Percentiles rank a stretch among this genome's conserved stretches.
Evolutionary conservation across 257 asterid genomes (phyloP).

Genomic region (Nyctanthes arbortristis): DNA sequence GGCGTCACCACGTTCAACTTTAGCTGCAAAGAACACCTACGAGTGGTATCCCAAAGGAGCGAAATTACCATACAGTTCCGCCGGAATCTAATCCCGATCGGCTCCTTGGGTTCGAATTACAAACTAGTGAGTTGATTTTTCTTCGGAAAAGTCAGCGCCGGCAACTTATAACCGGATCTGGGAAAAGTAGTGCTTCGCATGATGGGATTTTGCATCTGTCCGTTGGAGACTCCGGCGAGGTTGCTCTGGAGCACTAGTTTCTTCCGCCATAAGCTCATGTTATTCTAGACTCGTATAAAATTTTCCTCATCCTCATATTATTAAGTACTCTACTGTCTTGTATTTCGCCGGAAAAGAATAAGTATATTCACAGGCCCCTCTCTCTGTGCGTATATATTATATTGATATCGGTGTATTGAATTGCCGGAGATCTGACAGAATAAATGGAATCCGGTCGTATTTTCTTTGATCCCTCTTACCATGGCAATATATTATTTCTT

Average conservation of each 20-base stretch:
- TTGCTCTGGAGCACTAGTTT: slow-evolving; percentile 97
- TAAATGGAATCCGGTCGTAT: slow-evolving; percentile 78
- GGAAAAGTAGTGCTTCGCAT: slow-evolving; percentile 51
- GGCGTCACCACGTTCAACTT: slow-evolving; percentile 39
- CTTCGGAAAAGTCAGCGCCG: slow-evolving; percentile 18
- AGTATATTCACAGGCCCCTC: slow-evolving; percentile 27
- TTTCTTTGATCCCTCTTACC: slow-evolving; percentile 72
- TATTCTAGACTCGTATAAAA: slow-evolving; percentile 44
- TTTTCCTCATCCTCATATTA: slow-evolving; percentile 18
- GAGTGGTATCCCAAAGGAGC: not conserved
- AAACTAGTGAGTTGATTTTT: slow-evolving; percentile 5
- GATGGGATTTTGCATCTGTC: slow-evolving; percentile 97
- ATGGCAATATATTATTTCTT: slow-evolving; percentile 68
- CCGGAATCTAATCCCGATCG: slow-evolving; percentile 24
- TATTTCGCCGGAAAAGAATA: slow-evolving; percentile 25
- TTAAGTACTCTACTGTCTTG: slow-evolving; percentile 17
- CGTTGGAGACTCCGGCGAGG: slow-evolving; percentile 93
- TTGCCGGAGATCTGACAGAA: slow-evolving; percentile 39
- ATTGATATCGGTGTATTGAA: slow-evolving; percentile 4
- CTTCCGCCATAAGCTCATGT: slow-evolving; percentile 98
- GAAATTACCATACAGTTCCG: slow-evolving; percentile 24
- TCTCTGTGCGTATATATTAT: slow-evolving; percentile 17
- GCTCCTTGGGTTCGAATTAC: slow-evolving; percentile 10
- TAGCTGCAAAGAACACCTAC: slow-evolving; percentile 40
- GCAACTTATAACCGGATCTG: slow-evolving; percentile 48